Evolutionary conservation across 208 protist species (phyloP), one percentile per base, ranked within the genome.

Genomic region (Trypanosoma melophagium): DNA sequence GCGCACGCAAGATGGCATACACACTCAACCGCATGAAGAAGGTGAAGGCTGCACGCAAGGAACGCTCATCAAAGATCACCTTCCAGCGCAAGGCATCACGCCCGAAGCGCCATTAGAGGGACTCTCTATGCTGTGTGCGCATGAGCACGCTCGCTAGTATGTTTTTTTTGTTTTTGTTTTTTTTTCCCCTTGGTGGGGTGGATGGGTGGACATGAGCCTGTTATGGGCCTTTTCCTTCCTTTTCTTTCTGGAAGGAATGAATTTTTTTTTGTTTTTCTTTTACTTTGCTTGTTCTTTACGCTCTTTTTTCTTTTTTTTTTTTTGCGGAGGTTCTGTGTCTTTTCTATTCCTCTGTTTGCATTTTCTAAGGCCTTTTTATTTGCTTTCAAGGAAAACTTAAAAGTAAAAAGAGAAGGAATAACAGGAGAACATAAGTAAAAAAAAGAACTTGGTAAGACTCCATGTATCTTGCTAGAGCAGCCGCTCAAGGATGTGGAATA

Each of bases 71-170:
- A 66, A 89, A 86, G 72, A 78, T 71, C 66, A 82, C 49, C 59
- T 94, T 91, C 76, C 74, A 80, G 52, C 88, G 83, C 83, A 94
- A 86, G 81, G 38, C 77, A 14, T 81, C 88, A 44, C 88, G 88
- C 64, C 70, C 84, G 44, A 90, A 87, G 80, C 78, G 80, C 65
- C 72, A 82, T 61, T 86, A 12, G 16, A 47, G 40, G 88, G 16
- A 47, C 9, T 47, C 42, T 17, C 16, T n/a, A 55, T 25, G 51
- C n/a, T 55, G 19, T 55, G 24, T 55, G 51, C 51, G 9, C 24
- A 55, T 55, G 19, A 47, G 16, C 42, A n/a, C 42, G 16, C 42
- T n/a, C 42, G 9, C 42, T 47, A 17, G 9, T 47, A 47, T 47
- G 16, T 47, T 47, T 35, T 35, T 35, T 1, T 47, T 17, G 40